Conservation (phyloP, 179 eudicot species). For the Spinacia oleracea region DNA sequence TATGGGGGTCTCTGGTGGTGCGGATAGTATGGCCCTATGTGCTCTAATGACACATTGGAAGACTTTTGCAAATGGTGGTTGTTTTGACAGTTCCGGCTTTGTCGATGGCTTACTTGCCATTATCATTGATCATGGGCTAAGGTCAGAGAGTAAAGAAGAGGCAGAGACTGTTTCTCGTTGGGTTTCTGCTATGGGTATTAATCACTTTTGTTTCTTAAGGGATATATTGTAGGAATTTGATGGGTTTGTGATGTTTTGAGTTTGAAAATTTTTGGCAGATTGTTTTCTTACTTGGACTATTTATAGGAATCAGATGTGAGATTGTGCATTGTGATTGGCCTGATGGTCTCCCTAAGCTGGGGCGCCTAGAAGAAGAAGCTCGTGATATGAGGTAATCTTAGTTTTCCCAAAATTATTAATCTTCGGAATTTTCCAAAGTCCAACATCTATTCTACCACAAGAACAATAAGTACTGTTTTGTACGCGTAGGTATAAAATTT, state of each 20-base stretch:
- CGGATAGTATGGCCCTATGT: conserved; percentile 94
- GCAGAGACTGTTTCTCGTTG: conserved; percentile 60
- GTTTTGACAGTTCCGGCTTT: conserved; percentile 38
- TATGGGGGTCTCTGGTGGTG: conserved; percentile 94
- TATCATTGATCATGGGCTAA: conserved; percentile 81
- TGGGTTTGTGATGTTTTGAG: neutral
- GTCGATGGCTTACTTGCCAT: conserved; percentile 80
- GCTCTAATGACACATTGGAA: conserved; percentile 76
- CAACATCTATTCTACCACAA: neutral
- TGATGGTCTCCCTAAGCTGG: conserved; percentile 70
- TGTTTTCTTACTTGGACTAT: conserved; percentile 37
- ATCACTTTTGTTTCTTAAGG: neutral
- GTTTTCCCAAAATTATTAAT: neutral
- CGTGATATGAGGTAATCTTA: conserved; percentile 70
- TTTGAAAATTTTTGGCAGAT: neutral
- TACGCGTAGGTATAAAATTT: conserved; percentile 59
- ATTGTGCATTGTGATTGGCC: conserved; percentile 72
- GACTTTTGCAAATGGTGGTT: conserved; percentile 29
- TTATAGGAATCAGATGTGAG: conserved; percentile 83
- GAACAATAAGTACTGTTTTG: neutral
- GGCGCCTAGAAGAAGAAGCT: conserved; percentile 93
- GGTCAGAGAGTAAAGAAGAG: conserved; percentile 81
- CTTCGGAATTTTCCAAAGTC: neutral
- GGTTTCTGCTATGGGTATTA: conserved; percentile 69
- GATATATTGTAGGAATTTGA: neutral